These are phyloP conservation scores for Trichoderma endophyticum DNA, from an alignment of 2,329 filamentous ascomycete species.

Conservation along the genomic window DNA sequence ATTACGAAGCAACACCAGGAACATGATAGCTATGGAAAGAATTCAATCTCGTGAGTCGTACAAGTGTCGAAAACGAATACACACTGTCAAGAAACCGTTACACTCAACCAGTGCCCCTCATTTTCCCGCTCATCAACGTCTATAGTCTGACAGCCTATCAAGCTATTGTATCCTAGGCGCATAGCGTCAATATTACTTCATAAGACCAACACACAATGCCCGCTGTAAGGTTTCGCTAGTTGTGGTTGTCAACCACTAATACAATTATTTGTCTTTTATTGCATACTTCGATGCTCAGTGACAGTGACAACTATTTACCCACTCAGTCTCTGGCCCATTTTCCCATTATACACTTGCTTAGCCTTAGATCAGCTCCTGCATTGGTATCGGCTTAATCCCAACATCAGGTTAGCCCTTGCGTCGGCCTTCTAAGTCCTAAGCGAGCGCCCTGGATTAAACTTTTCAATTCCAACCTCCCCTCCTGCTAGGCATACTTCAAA, in stretches of 20 bases:
- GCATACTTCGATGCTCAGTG: background rate
- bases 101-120: background rate
- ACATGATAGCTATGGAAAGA: background rate
- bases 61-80: no score
- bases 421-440: background rate
- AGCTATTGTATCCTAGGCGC: background rate
- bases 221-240: background rate
- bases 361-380: background rate
- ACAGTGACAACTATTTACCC: background rate
- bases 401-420: background rate
- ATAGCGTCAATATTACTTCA: constrained; percentile 4
- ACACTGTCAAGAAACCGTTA: background rate
- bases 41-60: no score
- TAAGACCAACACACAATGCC: background rate
- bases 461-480: background rate
- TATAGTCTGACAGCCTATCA: background rate
- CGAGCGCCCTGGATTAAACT: background rate
- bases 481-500: background rate
- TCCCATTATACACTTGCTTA: background rate
- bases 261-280: background rate
- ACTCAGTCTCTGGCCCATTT: background rate
- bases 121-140: background rate
- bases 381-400: background rate
- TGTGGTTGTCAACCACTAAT: background rate
- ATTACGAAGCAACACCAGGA: background rate